Conservation (phyloP, 495 filamentous ascomycete species). For the Barbatosphaeria neglecta region DNA sequence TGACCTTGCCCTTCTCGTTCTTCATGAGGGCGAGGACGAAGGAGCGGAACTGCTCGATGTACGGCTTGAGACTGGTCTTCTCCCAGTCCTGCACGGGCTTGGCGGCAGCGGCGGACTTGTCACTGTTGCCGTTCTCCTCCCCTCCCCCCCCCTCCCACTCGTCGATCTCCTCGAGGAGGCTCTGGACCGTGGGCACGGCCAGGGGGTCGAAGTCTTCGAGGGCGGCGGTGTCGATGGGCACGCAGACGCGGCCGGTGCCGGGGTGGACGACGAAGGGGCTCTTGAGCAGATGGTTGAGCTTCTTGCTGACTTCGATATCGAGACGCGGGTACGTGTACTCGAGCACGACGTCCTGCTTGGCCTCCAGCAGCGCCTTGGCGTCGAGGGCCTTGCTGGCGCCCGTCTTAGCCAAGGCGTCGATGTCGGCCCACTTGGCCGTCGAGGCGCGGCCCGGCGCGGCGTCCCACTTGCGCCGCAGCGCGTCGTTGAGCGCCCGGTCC, state of each 20-base stretch:
- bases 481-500: slow-evolving; percentile 58
- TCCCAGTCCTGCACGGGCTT: slow-evolving; percentile 70
- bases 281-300: slow-evolving; percentile 94
- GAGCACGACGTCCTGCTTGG: slow-evolving; percentile 85
- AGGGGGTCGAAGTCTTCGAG: slow-evolving; percentile 78
- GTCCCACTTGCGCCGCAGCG: slow-evolving; percentile 82
- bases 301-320: slow-evolving; percentile 92
- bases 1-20: slow-evolving; percentile 70
- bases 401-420: slow-evolving; percentile 69
- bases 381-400: slow-evolving; percentile 56
- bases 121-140: too few relatives aligned
- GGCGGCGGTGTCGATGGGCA: slow-evolving; percentile 67
- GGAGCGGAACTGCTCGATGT: slow-evolving; percentile 74
- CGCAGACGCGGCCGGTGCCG: slow-evolving; percentile 85
- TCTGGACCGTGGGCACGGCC: slow-evolving; percentile 72
- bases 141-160: slow-evolving; percentile 39
- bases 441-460: slow-evolving; percentile 65
- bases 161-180: slow-evolving; percentile 72
- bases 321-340: slow-evolving; percentile 98
- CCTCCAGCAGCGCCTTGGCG: slow-evolving; percentile 57
- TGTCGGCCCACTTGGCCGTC: slow-evolving; percentile 80
- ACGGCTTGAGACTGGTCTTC: slow-evolving; percentile 89
- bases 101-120: too few relatives aligned
- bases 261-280: slow-evolving; percentile 94
- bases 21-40: slow-evolving; percentile 70